These are phyloP conservation scores for Physcomitrellopsis africana DNA, from an alignment of 225 moss, liverwort and hornwort species.

Conservation along the genomic window DNA sequence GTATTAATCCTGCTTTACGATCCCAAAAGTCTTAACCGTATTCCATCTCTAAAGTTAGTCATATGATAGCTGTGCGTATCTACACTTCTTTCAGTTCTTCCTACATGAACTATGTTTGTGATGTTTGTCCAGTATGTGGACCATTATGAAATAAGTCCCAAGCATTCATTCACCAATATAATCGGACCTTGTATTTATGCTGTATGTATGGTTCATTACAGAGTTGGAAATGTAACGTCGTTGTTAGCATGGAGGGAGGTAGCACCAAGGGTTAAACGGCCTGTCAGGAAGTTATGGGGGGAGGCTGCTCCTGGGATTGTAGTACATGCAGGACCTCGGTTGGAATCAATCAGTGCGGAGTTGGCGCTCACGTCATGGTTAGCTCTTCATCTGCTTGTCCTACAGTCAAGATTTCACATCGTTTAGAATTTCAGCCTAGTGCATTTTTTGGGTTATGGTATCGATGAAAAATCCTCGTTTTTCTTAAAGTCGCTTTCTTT, in stretches of 20 bases:
- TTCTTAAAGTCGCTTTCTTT: background rate
- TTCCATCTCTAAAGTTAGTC: conserved; percentile 4
- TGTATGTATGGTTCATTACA: conserved; percentile 31
- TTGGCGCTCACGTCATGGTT: conserved; percentile 88
- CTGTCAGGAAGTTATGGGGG: conserved; percentile 72
- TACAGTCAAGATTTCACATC: background rate
- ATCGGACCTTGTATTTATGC: conserved; percentile 23
- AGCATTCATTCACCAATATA: conserved; percentile 5
- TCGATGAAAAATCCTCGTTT: conserved; percentile 2
- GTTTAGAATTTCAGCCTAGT: background rate
- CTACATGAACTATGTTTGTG: conserved; percentile 11
- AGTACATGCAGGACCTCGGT: conserved; percentile 58
- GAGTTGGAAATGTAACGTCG: conserved; percentile 65
- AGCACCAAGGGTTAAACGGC: conserved; percentile 78
- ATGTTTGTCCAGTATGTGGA: background rate
- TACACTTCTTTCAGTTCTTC: conserved; percentile 4
- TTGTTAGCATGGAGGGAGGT: conserved; percentile 96
- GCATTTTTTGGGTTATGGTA: background rate
- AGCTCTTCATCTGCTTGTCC: conserved; percentile 44
- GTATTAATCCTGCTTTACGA: conserved; percentile 1
- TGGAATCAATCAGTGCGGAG: conserved; percentile 81
- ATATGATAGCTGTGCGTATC: background rate
- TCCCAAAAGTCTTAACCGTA: background rate
- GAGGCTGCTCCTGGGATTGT: conserved; percentile 69
- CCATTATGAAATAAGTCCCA: background rate